Percentiles rank a stretch among this genome's conserved stretches.
Evolutionary conservation across 2,329 filamentous ascomycete species (phyloP).

Genomic region (Alternaria conjuncta): DNA sequence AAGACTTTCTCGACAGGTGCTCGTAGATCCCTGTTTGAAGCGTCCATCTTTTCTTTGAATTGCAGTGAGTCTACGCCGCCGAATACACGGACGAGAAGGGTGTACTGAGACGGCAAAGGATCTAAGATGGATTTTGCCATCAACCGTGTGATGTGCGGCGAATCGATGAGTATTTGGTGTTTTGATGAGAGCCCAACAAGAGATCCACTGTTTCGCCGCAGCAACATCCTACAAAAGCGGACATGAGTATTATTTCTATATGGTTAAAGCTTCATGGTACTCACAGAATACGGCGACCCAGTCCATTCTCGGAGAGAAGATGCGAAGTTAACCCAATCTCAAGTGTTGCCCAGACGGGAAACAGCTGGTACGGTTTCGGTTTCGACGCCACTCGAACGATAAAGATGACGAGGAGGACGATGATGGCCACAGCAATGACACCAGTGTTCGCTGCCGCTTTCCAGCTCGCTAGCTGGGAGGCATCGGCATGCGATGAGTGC

Average conservation of each 20-base stretch:
- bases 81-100: background rate
- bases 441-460: background rate
- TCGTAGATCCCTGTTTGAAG: background rate
- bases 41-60: background rate
- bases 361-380: background rate
- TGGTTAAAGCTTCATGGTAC: background rate
- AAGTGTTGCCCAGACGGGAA: background rate
- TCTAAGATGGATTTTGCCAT: background rate
- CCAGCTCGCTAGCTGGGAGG: background rate
- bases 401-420: background rate
- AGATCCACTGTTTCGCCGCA: background rate
- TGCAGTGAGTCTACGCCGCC: background rate
- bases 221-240: background rate
- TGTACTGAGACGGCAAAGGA: background rate
- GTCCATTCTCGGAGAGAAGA: background rate
- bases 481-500: background rate
- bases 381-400: background rate
- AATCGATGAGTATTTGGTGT: background rate
- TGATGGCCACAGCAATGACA: background rate
- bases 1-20: background rate
- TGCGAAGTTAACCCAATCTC: background rate
- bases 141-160: background rate
- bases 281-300: background rate
- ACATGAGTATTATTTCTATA: background rate
- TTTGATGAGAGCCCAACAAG: background rate